These are phyloP conservation scores for Poa pratensis DNA, from an alignment of 176 grass and related monocot species.

Conservation along the genomic window DNA sequence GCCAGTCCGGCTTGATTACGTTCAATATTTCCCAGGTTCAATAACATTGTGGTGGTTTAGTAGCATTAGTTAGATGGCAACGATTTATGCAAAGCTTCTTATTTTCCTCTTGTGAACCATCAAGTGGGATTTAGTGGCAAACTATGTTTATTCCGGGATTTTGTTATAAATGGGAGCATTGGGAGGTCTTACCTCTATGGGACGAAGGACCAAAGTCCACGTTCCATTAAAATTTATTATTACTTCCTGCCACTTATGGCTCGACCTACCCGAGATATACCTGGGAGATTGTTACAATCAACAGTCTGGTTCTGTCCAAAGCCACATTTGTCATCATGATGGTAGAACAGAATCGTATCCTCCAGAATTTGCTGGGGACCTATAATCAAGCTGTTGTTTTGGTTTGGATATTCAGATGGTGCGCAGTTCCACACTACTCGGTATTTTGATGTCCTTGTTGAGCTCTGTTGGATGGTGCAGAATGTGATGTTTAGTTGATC, in stretches of 20 bases:
- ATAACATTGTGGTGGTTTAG: not conserved
- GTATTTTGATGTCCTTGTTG: not conserved
- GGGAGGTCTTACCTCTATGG: not conserved
- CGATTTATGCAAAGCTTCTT: slow-evolving; percentile 8
- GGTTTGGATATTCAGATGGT: not conserved
- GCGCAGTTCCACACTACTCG: not conserved
- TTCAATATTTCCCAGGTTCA: not conserved
- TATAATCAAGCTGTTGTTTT: not conserved
- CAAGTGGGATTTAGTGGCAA: not conserved
- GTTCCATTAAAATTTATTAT: not conserved
- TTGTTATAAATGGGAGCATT: slow-evolving; percentile 25
- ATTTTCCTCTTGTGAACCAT: not conserved
- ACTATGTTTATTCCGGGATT: slow-evolving; percentile 12
- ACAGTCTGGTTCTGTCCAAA: not conserved
- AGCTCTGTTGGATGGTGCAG: not conserved
- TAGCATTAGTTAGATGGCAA: not conserved
- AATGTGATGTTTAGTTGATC: not conserved
- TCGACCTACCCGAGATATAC: slow-evolving; percentile 8
- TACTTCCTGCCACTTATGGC: not conserved
- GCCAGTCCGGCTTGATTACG: not conserved
- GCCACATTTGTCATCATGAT: slow-evolving; percentile 1
- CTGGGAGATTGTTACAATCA: not conserved
- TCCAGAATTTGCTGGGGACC: not conserved
- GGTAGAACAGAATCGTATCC: not conserved
- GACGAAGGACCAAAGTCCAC: not conserved